Percentiles rank a stretch among this genome's conserved stretches.
phyloP scores from a whole-genome alignment of 179 eudicot genomes.

The Drosera spatulata region DNA sequence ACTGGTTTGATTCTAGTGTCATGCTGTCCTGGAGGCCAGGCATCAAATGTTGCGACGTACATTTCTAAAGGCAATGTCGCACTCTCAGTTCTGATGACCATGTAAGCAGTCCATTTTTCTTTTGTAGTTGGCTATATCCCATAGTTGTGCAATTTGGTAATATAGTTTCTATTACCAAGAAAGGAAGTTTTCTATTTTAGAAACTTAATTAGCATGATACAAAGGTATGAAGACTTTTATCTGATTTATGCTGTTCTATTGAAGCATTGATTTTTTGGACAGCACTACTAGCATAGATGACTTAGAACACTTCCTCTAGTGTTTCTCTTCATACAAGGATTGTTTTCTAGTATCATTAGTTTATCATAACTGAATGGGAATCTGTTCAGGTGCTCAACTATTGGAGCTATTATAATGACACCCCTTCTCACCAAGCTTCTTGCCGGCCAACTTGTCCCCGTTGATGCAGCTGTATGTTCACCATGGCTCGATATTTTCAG shows the following conservation, averaged over 20 bases:
- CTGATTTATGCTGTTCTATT: no score
- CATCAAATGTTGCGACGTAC: slow-evolving; percentile 98
- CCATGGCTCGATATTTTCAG: neutral
- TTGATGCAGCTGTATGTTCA: slow-evolving; percentile 89
- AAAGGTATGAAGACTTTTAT: no score
- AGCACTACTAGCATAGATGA: no score
- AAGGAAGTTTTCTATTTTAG: no score
- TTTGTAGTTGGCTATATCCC: neutral
- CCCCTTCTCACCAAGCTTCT: slow-evolving; percentile 96
- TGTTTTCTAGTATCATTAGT: neutral
- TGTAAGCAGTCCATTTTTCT: slow-evolving; percentile 44
- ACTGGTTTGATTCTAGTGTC: slow-evolving; percentile 98
- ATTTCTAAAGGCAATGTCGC: slow-evolving; percentile 99
- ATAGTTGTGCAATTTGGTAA: no score
- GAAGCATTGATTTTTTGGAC: no score
- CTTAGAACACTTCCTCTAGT: no score
- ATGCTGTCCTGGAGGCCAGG: slow-evolving; percentile 99
- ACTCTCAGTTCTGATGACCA: slow-evolving; percentile 99
- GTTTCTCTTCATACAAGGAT: no score
- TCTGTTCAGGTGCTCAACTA: slow-evolving; percentile 69
- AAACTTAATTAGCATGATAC: no score
- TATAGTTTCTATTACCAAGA: no score
- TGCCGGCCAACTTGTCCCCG: slow-evolving; percentile 98
- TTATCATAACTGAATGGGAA: neutral
- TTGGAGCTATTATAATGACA: slow-evolving; percentile 97